These are phyloP conservation scores for Coffea humblotiana DNA, from an alignment of 305 asterid species.

Conservation along the genomic window DNA sequence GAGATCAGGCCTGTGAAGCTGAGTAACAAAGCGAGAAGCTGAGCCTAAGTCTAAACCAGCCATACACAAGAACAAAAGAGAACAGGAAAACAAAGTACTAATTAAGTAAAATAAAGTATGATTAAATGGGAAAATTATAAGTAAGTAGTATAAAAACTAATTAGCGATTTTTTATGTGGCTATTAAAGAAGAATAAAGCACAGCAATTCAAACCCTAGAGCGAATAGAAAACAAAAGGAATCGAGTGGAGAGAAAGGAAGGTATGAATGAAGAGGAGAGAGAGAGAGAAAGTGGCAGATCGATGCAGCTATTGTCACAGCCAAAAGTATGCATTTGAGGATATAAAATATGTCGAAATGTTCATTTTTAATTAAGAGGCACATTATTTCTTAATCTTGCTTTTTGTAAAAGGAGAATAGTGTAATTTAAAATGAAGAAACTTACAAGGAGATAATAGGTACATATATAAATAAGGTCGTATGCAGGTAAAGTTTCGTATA, in stretches of 20 bases:
- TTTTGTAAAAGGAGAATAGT: slow-evolving; percentile 3
- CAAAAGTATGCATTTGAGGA: slow-evolving; percentile 38
- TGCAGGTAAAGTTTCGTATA: neutral
- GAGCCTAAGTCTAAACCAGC: slow-evolving; percentile 86
- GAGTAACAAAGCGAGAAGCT: slow-evolving; percentile 66
- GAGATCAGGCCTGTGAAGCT: slow-evolving; percentile 47
- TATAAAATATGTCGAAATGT: slow-evolving; percentile 15
- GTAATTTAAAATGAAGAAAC: neutral
- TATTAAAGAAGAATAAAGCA: slow-evolving; percentile 31
- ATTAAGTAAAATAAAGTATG: slow-evolving; percentile 26
- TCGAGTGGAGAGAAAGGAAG: slow-evolving; percentile 49
- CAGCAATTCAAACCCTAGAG: slow-evolving; percentile 60
- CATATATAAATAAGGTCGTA: neutral
- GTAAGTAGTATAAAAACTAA: slow-evolving; percentile 22
- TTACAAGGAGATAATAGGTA: neutral
- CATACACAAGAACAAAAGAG: slow-evolving; percentile 47
- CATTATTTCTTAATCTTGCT: slow-evolving; percentile 18
- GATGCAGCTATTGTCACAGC: slow-evolving; percentile 25
- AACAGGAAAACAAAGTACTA: slow-evolving; percentile 40
- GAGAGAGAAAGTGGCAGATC: slow-evolving; percentile 32
- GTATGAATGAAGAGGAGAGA: slow-evolving; percentile 33
- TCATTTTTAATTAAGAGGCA: slow-evolving; percentile 26
- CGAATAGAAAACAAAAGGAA: slow-evolving; percentile 52
- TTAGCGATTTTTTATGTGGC: slow-evolving; percentile 15
- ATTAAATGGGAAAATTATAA: slow-evolving; percentile 24